Base-by-base conservation (phyloP, 2,329 filamentous ascomycete genomes). In the Monosporascus sp. region DNA sequence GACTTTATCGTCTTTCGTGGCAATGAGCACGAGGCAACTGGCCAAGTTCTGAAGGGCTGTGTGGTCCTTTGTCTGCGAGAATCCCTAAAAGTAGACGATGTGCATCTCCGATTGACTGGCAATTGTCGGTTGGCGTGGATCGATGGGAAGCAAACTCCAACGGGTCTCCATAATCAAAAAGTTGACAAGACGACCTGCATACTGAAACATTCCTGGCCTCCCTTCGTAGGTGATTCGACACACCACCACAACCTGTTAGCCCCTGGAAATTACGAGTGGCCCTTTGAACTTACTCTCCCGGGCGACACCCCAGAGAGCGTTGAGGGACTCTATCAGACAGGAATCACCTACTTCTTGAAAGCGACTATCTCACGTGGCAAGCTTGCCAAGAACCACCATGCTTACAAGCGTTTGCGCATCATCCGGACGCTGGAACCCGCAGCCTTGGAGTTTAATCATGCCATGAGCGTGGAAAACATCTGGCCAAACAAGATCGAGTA, bases 401-500 rank as follows among this genome's bases (percentile, higher is more conserved):
- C 89, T 37, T 87, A 87, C 68, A 93, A 93, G 69, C 85, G 88
- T 50, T 71, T 94, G 52, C 83, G 89, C 52, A 83, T 93, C 52
- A 88, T 93, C 53, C 82, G 89, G 52, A 93, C 89, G 0, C 74
- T 92, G 47, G 87, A 90, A 55, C 81, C 88, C 11, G 85, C 85
- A 49, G 87, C 88, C 11, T 77, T 92, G 54, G 89, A 93, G 66
- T 81, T 92, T 57, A 79, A 88, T 38, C 88, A 97, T 70, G 87
- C 90, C 47, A 94, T 97, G 90, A 90, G 89, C 58, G 92, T 97
- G 58, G 92, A 97, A 71, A 97, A 97, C 66, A 88, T 96, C 58
- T 99, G 94, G 94, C 89, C 91, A 6, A 94, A 96, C 75, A 99
- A 99, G 76, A 83, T 97, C 62, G 90, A 96, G 68, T 99, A 99